Percentiles rank a stretch among this genome's conserved stretches.
Evolutionary conservation across 768 basidiomycete species (phyloP).

Genomic region (Flagelloscypha sp.): DNA sequence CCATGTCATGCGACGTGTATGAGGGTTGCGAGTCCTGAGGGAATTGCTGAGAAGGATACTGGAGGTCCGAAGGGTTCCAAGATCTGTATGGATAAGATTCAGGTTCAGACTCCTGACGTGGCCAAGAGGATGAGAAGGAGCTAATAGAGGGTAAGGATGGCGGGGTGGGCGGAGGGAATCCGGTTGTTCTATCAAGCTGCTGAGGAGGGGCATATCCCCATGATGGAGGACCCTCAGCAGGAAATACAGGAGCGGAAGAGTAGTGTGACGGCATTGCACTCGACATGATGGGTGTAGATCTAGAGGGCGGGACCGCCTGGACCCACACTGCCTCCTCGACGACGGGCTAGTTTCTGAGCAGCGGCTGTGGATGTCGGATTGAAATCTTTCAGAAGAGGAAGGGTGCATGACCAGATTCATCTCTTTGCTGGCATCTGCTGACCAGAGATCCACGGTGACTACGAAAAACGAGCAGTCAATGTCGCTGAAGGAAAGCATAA

Average conservation of each 20-base stretch:
- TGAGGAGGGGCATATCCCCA: constrained; percentile 50
- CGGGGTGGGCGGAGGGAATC: constrained; percentile 40
- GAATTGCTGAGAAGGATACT: constrained; percentile 1
- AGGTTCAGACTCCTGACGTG: background rate
- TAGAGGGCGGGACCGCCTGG: constrained; percentile 39
- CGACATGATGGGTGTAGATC: constrained; percentile 36
- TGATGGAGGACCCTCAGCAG: constrained; percentile 36
- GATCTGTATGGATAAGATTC: background rate
- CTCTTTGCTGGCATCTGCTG: constrained; percentile 70
- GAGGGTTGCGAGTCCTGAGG: background rate
- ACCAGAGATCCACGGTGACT: constrained; percentile 91
- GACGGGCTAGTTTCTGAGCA: background rate
- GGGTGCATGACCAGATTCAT: constrained; percentile 89
- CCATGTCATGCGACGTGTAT: background rate
- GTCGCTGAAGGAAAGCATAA: constrained; percentile 40
- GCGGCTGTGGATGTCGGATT: constrained; percentile 15
- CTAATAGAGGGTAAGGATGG: constrained; percentile 47
- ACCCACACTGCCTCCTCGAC: background rate
- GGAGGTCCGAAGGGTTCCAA: background rate
- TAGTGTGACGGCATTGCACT: constrained; percentile 16
- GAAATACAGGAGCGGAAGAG: no score
- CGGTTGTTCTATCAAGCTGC: constrained; percentile 36
- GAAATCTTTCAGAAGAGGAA: constrained; percentile 65
- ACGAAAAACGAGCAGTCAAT: constrained; percentile 85
- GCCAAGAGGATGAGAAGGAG: constrained; percentile 24